Evolutionary conservation across 768 basidiomycete genomes (phyloP).

Genomic region (Epithele typhae): DNA sequence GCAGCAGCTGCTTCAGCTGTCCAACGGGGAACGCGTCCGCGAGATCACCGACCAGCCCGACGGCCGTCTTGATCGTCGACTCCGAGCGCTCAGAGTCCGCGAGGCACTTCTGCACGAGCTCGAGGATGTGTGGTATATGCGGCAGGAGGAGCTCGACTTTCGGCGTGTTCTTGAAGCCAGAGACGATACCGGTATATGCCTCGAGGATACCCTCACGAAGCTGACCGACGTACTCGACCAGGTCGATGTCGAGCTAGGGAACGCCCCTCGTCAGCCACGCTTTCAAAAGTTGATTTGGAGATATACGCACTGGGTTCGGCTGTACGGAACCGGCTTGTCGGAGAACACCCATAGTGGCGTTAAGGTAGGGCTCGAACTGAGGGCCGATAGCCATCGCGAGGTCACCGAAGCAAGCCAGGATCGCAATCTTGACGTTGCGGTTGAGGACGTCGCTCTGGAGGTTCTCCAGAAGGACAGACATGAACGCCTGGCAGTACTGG

Average conservation of each 20-base stretch:
- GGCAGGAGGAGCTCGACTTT: slow-evolving; percentile 68
- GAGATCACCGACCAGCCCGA: slow-evolving; percentile 90
- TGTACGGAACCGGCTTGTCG: slow-evolving; percentile 86
- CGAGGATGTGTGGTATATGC: slow-evolving; percentile 70
- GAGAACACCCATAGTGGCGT: slow-evolving; percentile 87
- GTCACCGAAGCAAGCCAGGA: slow-evolving; percentile 93
- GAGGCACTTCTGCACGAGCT: slow-evolving; percentile 75
- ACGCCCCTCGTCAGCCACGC: neutral
- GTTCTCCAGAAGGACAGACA: slow-evolving; percentile 89
- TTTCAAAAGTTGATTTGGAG: slow-evolving; percentile 72
- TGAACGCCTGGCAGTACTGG: slow-evolving; percentile 83
- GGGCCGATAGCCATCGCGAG: slow-evolving; percentile 89
- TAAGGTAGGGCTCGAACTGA: slow-evolving; percentile 83
- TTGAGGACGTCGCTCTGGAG: slow-evolving; percentile 87
- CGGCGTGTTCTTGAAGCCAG: slow-evolving; percentile 83
- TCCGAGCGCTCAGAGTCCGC: slow-evolving; percentile 84
- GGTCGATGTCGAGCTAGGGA: slow-evolving; percentile 75
- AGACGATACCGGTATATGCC: slow-evolving; percentile 93
- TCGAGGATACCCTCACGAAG: slow-evolving; percentile 95
- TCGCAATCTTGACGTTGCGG: slow-evolving; percentile 94
- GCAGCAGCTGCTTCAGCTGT: slow-evolving; percentile 73
- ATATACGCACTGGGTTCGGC: slow-evolving; percentile 78
- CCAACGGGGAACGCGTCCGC: slow-evolving; percentile 83
- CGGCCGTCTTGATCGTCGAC: slow-evolving; percentile 62
- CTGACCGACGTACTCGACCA: slow-evolving; percentile 86